A percentile compares a stretch with the other conserved stretches of the same genome.
Conservation (phyloP, 805 yeast genomes). For the Lachancea sp. region DNA sequence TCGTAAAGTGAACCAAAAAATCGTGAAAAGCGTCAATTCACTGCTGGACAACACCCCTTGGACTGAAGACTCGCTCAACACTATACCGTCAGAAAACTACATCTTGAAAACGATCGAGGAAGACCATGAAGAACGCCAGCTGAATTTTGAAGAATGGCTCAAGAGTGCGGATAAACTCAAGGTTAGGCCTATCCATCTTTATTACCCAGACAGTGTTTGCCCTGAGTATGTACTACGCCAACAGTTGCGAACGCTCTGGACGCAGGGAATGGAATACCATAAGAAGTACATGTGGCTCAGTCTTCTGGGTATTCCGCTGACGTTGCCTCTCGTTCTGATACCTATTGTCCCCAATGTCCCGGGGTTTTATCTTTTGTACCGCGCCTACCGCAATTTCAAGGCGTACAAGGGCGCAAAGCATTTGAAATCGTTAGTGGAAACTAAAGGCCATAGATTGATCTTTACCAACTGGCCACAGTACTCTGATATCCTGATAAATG, state of each 20-base stretch:
- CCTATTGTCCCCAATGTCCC: conserved; percentile 93
- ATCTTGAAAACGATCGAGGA: conserved; percentile 36
- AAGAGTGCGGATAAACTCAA: conserved; percentile 10
- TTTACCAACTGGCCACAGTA: conserved; percentile 31
- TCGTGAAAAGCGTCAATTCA: conserved; percentile 47
- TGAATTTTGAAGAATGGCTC: conserved; percentile 17
- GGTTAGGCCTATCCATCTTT: conserved; percentile 38
- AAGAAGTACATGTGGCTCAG: conserved; percentile 47
- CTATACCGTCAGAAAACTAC: conserved; percentile 65
- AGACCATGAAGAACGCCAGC: conserved; percentile 14
- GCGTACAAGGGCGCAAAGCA: conserved; percentile 73
- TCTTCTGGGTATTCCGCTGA: conserved; percentile 61
- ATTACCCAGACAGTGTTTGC: conserved; percentile 42
- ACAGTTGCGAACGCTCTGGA: conserved; percentile 41
- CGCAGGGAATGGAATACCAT: conserved; percentile 46
- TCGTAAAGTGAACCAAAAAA: conserved; percentile 46
- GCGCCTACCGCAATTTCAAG: conserved; percentile 78
- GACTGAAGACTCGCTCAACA: conserved; percentile 66
- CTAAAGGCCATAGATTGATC: conserved; percentile 35
- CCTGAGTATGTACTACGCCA: conserved; percentile 25
- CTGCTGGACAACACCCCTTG: conserved; percentile 65
- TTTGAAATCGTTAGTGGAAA: conserved; percentile 48
- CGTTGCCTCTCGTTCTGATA: conserved; percentile 70
- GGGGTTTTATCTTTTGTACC: conserved; percentile 74
- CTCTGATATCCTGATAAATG: conserved; percentile 19